Base-by-base conservation (phyloP, 2,329 filamentous ascomycete species). In the Stachybotrys chartarum region DNA sequence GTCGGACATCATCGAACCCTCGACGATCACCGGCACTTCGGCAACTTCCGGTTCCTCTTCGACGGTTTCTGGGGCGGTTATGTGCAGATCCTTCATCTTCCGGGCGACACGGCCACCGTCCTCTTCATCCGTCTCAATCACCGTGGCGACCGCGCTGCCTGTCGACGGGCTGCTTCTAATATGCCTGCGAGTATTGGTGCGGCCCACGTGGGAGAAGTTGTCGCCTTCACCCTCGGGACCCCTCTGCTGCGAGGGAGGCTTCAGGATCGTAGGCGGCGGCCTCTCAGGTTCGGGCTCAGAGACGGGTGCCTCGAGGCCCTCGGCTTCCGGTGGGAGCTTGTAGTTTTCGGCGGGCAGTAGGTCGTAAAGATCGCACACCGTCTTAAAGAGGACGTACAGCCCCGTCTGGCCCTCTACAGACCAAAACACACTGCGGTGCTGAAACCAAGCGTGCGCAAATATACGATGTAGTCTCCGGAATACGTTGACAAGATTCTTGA, bases 391-490 rank as follows among this genome's bases (percentile, higher is more conserved):
- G 56, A 96, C 84, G 69, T 99, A 99, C 11, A 99, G 76, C 0
- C 94, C 94, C n/a, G 90, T 91, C 68, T 91, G 85, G 10, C 84
- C 83, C 73, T 99, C 94, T 1, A 97, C 87, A 46, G 89, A 85
- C 91, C 93, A 97, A 71, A 97, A 99, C 54, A 97, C 90, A 55
- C 88, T 88, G 50, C 92, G 84, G 71, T 99, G 94, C 73, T 97
- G 91, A 71, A 97, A 99, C 94, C 94, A 99, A 7, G 94, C 94
- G 69, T 99, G 94, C 50, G 94, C 94, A 68, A 97, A 99, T 72
- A 99, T 97, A 57, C 94, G 84, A 71, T 99, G 96, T 52, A 97
- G 83, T 14, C 94, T 83, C 55, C 94, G 84, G 72, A 99, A 97
- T 55, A 99, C 93, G 70, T 97, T 97, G 63, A 93, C 88, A 57